Evolutionary conservation across 2,329 filamentous ascomycete species (phyloP), one percentile per base, ranked within the genome.

Genomic region (Talaromyces sp.): DNA sequence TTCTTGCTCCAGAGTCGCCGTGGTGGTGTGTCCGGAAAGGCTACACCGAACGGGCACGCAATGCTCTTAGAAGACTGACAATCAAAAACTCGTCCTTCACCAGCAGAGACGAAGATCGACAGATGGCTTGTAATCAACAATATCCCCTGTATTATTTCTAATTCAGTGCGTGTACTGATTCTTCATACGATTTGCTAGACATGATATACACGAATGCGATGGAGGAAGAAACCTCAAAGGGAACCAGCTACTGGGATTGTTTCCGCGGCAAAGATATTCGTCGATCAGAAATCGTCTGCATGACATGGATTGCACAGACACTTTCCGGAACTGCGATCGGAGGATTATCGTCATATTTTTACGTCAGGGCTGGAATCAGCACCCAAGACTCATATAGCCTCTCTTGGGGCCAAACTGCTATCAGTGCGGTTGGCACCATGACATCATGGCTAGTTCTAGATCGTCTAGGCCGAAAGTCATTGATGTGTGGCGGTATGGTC

Each of bases 371-470:
- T 14, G 77, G 78, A 1, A 66, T 80, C 23, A 50, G 55, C 30
- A 56, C 66, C 7, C 57, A 61, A 4, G 65, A 74, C 51, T 69
- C 77, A 0, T 79, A 79, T 61, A 70, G 69, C 14, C 65, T 81
- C 34, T 71, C 73, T 1, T 62, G 77, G 8, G 86, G 84, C 40
- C 83, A 88, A 70, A 88, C 88, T 65, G 86, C 80, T 47, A 86
- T 89, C 69, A 81, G 79, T 6, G 77, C 82, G 50, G 69, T 83
- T 14, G 83, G 83, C 5, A 84, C 81, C 0, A 70, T 79, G 2
- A 71, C 75, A 0, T 83, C 82, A 5, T 85, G 82, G 83, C 71
- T 75, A 10, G 59, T 76, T 10, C 75, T 79, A 70, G 60, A 64
- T 1, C 66, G 67, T 28, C 65, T 75, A 14, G 78, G 78, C 9